Conservation (phyloP, 2,329 filamentous ascomycete species). For the Fusarium ramigenum region DNA sequence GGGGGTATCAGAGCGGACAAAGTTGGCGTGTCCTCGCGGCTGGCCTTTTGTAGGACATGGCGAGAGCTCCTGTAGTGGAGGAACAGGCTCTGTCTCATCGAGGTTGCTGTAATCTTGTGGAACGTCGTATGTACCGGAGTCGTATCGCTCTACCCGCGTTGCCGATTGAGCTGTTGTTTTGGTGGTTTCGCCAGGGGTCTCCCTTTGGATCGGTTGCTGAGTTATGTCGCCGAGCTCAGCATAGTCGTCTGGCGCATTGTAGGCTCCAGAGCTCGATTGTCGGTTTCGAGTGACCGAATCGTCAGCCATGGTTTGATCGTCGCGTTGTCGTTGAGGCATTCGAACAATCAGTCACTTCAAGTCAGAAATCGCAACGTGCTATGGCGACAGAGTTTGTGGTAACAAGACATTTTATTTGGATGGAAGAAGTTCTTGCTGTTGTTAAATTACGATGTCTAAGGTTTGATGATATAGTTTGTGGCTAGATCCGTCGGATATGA, state of each 20-base stretch:
- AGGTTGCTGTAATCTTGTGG: constrained; percentile 52
- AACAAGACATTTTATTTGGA: constrained; percentile 1
- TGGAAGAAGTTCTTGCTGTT: background rate
- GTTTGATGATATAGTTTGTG: constrained; percentile 8
- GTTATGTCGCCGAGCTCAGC: background rate
- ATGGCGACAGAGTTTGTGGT: background rate
- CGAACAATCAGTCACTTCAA: background rate
- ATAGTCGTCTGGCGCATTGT: constrained; percentile 1
- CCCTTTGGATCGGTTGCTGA: background rate
- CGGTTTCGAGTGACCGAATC: background rate
- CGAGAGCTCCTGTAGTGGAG: constrained; percentile 12
- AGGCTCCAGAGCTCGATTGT: background rate
- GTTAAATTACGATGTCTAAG: constrained; percentile 6
- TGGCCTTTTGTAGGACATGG: background rate
- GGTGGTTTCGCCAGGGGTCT: background rate
- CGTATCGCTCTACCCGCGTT: background rate
- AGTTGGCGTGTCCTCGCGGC: constrained; percentile 9
- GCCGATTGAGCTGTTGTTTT: background rate
- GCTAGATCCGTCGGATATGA: constrained; percentile 36
- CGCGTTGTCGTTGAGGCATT: background rate
- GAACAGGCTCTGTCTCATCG: constrained; percentile 48
- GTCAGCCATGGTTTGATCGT: constrained; percentile 9
- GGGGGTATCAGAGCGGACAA: background rate
- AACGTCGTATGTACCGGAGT: constrained; percentile 39
- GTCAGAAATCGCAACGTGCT: background rate